Base-by-base conservation (phyloP, 257 asterid genomes). In the Forsythia viridissima region DNA sequence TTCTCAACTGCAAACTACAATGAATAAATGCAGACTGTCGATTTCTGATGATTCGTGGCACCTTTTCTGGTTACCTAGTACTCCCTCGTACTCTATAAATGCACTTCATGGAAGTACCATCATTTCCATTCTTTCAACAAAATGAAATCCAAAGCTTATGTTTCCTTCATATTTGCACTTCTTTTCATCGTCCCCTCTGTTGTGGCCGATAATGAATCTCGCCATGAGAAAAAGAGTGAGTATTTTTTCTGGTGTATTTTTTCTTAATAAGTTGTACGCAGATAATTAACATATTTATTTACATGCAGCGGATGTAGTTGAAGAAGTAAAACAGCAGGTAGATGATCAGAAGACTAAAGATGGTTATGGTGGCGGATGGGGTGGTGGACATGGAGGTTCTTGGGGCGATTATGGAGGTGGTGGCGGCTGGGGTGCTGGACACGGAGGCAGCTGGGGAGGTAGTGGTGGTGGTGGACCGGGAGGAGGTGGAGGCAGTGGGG, bases 1-100 rank as follows among this genome's bases (percentile, higher is more conserved):
- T 52, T 20, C 79, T 77, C 88, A 85, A 85, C 88, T 34, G 16
- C 81, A 74, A 85, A 82, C 88, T 34, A 80, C 21, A 76, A 57
- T 3, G 46, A 55, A 61, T 85, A 79, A 69, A 57, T 77, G 13
- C 74, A 52, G 6, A 41, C 59, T 15, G 55, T 71, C 76, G 39
- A 73, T 71, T 63, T 39, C 15, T 15, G 37, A 21, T 61, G 34
- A 59, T 20, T 59, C 69, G 16, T 61, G 69, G 69, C 39, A 61
- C 16, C 59, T 74, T 30, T 24, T 21, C 38, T 37, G 16, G 51
- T 18, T 20, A 20, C 70, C 16, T 51, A 4, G 38, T 2, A 4
- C 65, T 74, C 20, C 34, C 69, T 61, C 69, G 15, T 61, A 21
- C 21, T 9, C 84, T 85, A 82, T 85, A 82, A 70, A 80, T 79